A percentile compares a stretch with the other conserved stretches of the same genome.
phyloP scores from a whole-genome alignment of 768 basidiomycete species.

The Rhizopogon roseolus region DNA sequence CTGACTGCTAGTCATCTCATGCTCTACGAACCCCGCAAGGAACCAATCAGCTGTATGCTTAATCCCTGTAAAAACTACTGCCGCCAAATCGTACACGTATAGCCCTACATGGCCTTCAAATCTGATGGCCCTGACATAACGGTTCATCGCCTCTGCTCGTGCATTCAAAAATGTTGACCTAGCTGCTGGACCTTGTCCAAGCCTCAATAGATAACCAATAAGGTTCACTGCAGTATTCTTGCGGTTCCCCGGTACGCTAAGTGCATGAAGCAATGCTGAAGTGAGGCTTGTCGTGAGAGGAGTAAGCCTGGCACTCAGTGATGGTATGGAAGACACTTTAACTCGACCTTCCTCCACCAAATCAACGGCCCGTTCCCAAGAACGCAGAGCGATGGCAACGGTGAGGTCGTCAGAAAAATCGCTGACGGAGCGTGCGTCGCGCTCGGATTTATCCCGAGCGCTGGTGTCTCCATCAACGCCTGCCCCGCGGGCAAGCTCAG shows the following conservation, averaged over 20 bases:
- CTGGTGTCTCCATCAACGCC: slow-evolving; percentile 36
- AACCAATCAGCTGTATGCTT: slow-evolving; percentile 99
- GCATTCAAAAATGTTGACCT: slow-evolving; percentile 79
- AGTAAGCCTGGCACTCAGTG: slow-evolving; percentile 54
- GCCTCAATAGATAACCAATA: slow-evolving; percentile 65
- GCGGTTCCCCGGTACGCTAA: slow-evolving; percentile 71
- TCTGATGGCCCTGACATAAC: slow-evolving; percentile 78
- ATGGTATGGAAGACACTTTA: slow-evolving; percentile 53
- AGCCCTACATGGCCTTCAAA: slow-evolving; percentile 86
- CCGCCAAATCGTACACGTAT: slow-evolving; percentile 83
- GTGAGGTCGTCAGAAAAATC: slow-evolving; percentile 92
- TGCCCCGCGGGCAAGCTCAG: slow-evolving; percentile 56
- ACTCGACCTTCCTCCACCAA: slow-evolving; percentile 81
- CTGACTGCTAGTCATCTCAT: slow-evolving; percentile 88
- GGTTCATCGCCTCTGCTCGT: slow-evolving; percentile 67
- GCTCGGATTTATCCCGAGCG: slow-evolving; percentile 71
- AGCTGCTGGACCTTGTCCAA: slow-evolving; percentile 75
- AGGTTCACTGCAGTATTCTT: slow-evolving; percentile 72
- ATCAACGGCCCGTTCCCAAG: slow-evolving; percentile 84
- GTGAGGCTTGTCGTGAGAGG: slow-evolving; percentile 65
- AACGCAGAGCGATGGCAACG: slow-evolving; percentile 83
- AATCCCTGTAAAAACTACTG: slow-evolving; percentile 90
- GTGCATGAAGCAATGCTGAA: slow-evolving; percentile 62
- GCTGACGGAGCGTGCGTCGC: slow-evolving; percentile 80
- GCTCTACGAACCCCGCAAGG: slow-evolving; percentile 91